Evolutionary conservation across 768 basidiomycete species (phyloP).

Genomic region (Russula virescens): DNA sequence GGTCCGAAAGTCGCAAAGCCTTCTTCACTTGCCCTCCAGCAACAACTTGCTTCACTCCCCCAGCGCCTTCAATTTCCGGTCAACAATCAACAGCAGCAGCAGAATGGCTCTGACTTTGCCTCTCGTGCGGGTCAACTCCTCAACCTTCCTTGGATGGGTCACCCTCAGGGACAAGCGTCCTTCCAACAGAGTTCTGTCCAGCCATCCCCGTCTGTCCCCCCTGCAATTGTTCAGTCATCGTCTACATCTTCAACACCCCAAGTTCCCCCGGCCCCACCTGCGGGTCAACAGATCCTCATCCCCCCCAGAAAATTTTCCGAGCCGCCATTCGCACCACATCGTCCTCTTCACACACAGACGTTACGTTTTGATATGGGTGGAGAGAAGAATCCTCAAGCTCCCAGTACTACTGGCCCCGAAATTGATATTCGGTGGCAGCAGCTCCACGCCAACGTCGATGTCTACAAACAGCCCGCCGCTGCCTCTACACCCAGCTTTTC

Average conservation of each 20-base stretch:
- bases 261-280: background rate
- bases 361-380: background rate
- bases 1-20: background rate
- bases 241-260: conserved; percentile 2
- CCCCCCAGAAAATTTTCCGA: background rate
- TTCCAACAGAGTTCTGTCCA: conserved; percentile 10
- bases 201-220: conserved; percentile 2
- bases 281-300: background rate
- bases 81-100: conserved; percentile 6
- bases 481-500: conserved; percentile 13
- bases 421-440: conserved; percentile 4
- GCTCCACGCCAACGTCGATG: background rate
- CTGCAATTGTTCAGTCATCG: conserved; percentile 1
- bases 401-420: background rate
- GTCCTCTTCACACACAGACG: background rate
- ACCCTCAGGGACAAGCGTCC: conserved; percentile 10
- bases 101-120: conserved; percentile 4
- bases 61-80: background rate
- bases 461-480: background rate
- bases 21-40: conserved; percentile 11
- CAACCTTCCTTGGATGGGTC: conserved; percentile 10
- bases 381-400: conserved; percentile 4
- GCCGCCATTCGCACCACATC: background rate
- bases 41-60: conserved; percentile 9
- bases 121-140: conserved; percentile 13